phyloP scores from a whole-genome alignment of 163 green algal genomes.

The Chloromonas sp. region DNA sequence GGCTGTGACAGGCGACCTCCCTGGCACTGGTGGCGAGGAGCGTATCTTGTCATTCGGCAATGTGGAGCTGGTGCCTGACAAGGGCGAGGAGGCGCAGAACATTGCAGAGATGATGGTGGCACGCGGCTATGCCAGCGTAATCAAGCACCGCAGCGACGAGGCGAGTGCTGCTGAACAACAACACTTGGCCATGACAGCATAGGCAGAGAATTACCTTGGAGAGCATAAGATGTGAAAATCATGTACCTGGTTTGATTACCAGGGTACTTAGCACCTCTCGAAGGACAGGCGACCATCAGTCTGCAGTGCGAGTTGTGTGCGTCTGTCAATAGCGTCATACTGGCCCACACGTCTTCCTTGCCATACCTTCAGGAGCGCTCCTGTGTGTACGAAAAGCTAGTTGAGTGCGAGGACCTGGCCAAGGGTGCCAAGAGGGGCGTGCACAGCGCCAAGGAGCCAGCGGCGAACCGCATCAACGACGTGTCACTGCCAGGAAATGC shows the following conservation, averaged over 20 bases:
- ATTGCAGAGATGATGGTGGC: constrained; percentile 79
- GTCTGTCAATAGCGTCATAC: too few relatives aligned
- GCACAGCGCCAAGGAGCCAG: constrained; percentile 73
- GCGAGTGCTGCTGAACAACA: not conserved
- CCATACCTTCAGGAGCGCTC: constrained; percentile 55
- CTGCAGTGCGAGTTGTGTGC: too few relatives aligned
- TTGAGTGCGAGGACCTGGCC: constrained; percentile 66
- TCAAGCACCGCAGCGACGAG: constrained; percentile 38
- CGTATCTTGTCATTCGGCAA: constrained; percentile 73
- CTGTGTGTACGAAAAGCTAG: constrained; percentile 77
- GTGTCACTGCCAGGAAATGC: constrained; percentile 59
- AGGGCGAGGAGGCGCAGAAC: constrained; percentile 57
- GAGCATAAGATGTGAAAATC: too few relatives aligned
- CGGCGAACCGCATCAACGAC: constrained; percentile 81
- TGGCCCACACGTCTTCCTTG: too few relatives aligned
- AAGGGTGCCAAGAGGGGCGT: constrained; percentile 80
- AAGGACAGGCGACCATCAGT: too few relatives aligned
- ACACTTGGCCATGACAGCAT: too few relatives aligned
- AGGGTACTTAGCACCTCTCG: too few relatives aligned
- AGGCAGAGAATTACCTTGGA: too few relatives aligned
- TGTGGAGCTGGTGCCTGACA: constrained; percentile 59
- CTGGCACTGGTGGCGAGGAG: constrained; percentile 28
- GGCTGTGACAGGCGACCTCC: not conserved
- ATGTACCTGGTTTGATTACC: too few relatives aligned
- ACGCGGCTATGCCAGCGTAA: constrained; percentile 66